Evolutionary conservation across 2,329 filamentous ascomycete species (phyloP).

Genomic region (Shiraia sp.): DNA sequence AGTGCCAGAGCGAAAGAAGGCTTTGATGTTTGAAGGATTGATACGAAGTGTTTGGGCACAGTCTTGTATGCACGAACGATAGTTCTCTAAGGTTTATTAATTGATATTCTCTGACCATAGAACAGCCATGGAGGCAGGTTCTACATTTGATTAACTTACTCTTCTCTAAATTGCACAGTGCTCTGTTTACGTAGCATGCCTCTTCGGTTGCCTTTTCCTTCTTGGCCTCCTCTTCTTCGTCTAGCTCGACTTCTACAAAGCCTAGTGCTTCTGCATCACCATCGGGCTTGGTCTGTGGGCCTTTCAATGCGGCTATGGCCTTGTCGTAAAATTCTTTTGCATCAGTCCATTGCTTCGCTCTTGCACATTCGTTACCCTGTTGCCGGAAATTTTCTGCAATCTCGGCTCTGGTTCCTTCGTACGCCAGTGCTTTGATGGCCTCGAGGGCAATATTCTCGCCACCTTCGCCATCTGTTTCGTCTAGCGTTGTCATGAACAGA

Average conservation of each 20-base stretch:
- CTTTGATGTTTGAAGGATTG: slow-evolving; percentile 83
- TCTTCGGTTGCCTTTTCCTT: slow-evolving; percentile 70
- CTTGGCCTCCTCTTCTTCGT: slow-evolving; percentile 62
- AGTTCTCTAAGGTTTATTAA: slow-evolving; percentile 65
- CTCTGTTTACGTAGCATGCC: slow-evolving; percentile 81
- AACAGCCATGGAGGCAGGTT: slow-evolving; percentile 3
- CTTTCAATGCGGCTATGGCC: slow-evolving; percentile 72
- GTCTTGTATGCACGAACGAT: slow-evolving; percentile 82
- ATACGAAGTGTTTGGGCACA: slow-evolving; percentile 78
- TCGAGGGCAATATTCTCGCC: slow-evolving; percentile 82
- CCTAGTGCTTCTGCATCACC: slow-evolving; percentile 44
- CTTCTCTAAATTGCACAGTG: slow-evolving; percentile 85
- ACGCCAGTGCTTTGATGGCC: slow-evolving; percentile 85
- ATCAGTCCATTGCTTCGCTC: slow-evolving; percentile 72
- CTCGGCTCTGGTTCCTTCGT: slow-evolving; percentile 87
- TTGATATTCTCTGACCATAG: not conserved
- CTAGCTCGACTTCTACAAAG: slow-evolving; percentile 54
- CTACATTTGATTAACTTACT: slow-evolving; percentile 51
- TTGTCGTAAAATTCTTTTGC: slow-evolving; percentile 92
- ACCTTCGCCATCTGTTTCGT: slow-evolving; percentile 60
- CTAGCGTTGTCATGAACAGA: slow-evolving; percentile 94
- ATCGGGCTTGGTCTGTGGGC: slow-evolving; percentile 55
- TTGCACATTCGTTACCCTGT: slow-evolving; percentile 88
- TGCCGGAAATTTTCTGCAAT: slow-evolving; percentile 84
- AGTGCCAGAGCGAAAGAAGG: slow-evolving; percentile 80